These are phyloP conservation scores for Magnolia kwangsiensis DNA, from an alignment of 164 flowering plant genomes.

Conservation along the genomic window DNA sequence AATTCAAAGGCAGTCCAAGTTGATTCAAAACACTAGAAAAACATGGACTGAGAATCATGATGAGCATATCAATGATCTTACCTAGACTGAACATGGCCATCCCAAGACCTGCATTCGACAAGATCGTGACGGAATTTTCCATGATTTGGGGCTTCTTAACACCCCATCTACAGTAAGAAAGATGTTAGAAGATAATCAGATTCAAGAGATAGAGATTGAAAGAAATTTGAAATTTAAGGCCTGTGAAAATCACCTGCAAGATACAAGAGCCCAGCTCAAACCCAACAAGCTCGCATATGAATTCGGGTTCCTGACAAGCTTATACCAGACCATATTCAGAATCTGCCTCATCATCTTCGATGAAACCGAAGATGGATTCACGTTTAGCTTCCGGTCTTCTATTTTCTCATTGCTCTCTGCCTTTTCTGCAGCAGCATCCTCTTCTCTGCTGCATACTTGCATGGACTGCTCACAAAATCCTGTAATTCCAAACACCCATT, in stretches of 20 bases:
- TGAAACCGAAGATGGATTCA: slow-evolving; percentile 5
- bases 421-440: slow-evolving; percentile 1
- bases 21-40: background rate
- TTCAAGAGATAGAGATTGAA: background rate
- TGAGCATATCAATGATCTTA: slow-evolving; percentile 8
- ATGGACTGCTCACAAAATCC: slow-evolving; percentile 20
- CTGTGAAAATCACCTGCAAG: slow-evolving; percentile 24
- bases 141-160: slow-evolving; percentile 31
- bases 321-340: slow-evolving; percentile 32
- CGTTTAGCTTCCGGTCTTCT: background rate
- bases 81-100: slow-evolving; percentile 51
- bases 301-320: slow-evolving; percentile 42
- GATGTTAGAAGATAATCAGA: background rate
- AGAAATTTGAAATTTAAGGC: background rate
- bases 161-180: slow-evolving; percentile 24
- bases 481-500: slow-evolving; percentile 6
- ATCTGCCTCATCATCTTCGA: slow-evolving; percentile 22
- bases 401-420: slow-evolving; percentile 1
- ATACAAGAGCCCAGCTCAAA: slow-evolving; percentile 33
- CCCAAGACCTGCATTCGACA: slow-evolving; percentile 43
- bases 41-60: background rate
- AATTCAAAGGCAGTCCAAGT: background rate
- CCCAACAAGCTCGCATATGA: slow-evolving; percentile 41
- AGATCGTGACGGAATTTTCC: slow-evolving; percentile 31
- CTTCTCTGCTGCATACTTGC: slow-evolving; percentile 20